A percentile compares a stretch with the other conserved stretches of the same genome.
Evolutionary conservation across 345 rosid species (phyloP).

Genomic region (Pistacia integerrima): DNA sequence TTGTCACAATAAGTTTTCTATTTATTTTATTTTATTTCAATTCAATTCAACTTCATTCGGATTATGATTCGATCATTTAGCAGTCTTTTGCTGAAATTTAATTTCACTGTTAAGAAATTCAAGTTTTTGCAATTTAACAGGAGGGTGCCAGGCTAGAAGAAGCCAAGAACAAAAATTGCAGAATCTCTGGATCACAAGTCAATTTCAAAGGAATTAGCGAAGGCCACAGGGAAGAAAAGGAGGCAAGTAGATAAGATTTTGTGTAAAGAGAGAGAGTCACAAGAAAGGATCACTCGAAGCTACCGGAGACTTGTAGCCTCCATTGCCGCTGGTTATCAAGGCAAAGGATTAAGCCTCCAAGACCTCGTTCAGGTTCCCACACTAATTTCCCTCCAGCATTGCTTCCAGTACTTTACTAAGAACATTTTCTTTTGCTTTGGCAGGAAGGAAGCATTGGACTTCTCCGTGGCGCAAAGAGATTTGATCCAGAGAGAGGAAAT

Average conservation of each 20-base stretch:
- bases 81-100: too few relatives aligned
- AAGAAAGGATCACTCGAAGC: constrained; percentile 43
- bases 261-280: constrained; percentile 48
- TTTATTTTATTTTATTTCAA: too few relatives aligned
- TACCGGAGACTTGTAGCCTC: constrained; percentile 52
- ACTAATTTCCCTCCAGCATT: constrained; percentile 5
- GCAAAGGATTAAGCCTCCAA: constrained; percentile 54
- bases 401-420: constrained; percentile 6
- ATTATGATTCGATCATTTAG: too few relatives aligned
- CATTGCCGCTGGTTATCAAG: constrained; percentile 52
- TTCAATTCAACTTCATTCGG: background rate
- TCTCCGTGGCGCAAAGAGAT: constrained; percentile 55
- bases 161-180: constrained; percentile 33
- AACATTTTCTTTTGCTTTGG: background rate
- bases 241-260: constrained; percentile 39
- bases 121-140: constrained; percentile 30
- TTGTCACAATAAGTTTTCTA: background rate
- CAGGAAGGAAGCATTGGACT: constrained; percentile 64
- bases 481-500: constrained; percentile 55
- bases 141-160: constrained; percentile 54
- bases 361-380: constrained; percentile 54
- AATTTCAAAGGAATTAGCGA: constrained; percentile 31
- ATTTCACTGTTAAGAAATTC: too few relatives aligned
- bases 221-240: constrained; percentile 28
- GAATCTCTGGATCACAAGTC: constrained; percentile 32